phyloP scores from a whole-genome alignment of 176 grass and related monocot genomes.

The Zea mays region Zm-B73-REFERENCE-NAM-5.0 NC_050097.1:32716501-32717000 shows the following conservation, averaged over 20 bases:
- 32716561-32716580: conserved; percentile 85
- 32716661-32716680: conserved; percentile 22
- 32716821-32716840: conserved; percentile 5
- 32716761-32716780: not conserved
- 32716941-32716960: conserved; percentile 33
- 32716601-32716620: conserved; percentile 92
- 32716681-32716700: not conserved
- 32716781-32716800: not conserved
- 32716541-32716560: conserved; percentile 83
- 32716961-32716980: conserved; percentile 86
- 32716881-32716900: conserved; percentile 13
- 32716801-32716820: not conserved
- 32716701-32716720: not conserved
- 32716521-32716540: conserved; percentile 74
- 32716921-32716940: conserved; percentile 5
- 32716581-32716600: conserved; percentile 76
- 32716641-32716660: conserved; percentile 10
- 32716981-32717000: conserved; percentile 88
- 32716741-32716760: conserved; percentile 11
- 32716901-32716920: not conserved
- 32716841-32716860: not conserved
- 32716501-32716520: conserved; percentile 81
- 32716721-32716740: not conserved
- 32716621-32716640: conserved; percentile 33
- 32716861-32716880: conserved; percentile 6